phyloP scores from a whole-genome alignment of 2,329 filamentous ascomycete species.

The Diaporthe citrichinensis region DNA sequence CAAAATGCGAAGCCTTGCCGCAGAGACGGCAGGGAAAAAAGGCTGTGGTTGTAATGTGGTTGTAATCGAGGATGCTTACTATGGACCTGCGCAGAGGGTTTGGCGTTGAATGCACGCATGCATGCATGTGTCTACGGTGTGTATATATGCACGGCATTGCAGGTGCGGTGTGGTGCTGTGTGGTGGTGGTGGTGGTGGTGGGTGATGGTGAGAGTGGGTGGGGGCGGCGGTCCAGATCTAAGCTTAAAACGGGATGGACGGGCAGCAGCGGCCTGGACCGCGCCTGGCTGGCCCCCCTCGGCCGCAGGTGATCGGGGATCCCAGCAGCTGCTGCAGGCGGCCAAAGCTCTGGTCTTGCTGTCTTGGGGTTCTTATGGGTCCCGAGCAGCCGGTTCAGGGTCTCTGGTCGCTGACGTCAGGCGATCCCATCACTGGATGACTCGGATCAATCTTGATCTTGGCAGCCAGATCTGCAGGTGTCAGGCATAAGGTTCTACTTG shows the following conservation, averaged over 20 bases:
- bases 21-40: too few relatives aligned
- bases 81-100: neutral
- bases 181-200: neutral
- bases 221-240: conserved; percentile 19
- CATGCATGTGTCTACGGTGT: neutral
- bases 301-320: neutral
- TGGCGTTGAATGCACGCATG: neutral
- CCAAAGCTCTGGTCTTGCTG: neutral
- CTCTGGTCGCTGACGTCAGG: conserved; percentile 25
- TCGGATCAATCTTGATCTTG: neutral
- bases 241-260: conserved; percentile 34
- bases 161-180: neutral
- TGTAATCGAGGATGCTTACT: neutral
- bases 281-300: neutral
- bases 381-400: conserved; percentile 17
- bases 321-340: too few relatives aligned
- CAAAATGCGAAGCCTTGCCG: neutral
- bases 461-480: conserved; percentile 14
- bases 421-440: neutral
- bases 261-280: neutral
- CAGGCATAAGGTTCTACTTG: neutral
- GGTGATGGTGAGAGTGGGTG: conserved; percentile 2
- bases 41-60: neutral
- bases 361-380: conserved; percentile 20
- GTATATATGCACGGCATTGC: neutral